Evolutionary conservation across 768 basidiomycete genomes (phyloP), one percentile per base, ranked within the genome.

Genomic region (Boletus insuetus): DNA sequence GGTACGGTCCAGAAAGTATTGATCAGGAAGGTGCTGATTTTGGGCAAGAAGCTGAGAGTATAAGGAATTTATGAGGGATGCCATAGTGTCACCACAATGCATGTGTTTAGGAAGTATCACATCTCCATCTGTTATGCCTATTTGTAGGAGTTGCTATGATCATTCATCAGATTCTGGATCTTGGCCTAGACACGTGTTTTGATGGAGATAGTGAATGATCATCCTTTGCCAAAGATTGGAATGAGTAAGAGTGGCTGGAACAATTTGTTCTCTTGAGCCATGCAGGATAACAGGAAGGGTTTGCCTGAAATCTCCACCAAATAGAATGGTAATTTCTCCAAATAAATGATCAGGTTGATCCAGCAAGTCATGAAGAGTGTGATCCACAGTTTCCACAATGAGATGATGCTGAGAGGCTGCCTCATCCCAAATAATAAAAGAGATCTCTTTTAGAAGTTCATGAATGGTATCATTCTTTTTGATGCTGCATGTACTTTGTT

Each of bases 101-200:
- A 49, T 49, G 5, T 49, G 26, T 0, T 26, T 11, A n/a, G 48
- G 38, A 29, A 48, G 46, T 0, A 3, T 10, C 0, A 50, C 4
- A 14, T 41, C 39, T 4, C 40, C 40, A 41, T 41, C 40, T 19
- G 49, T 50, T 2, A 41, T 19, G 3, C 26, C 38, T 26, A 49
- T 49, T 2, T 49, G 48, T 0, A 74, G 49, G 7, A 77, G 66
- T 69, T 74, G 76, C 10, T 60, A 32, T n/a, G 76, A 72, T 71
- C 73, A 78, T 2, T 59, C 54, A 46, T 61, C 37, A 37, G 59
- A 66, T 17, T 65, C 63, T 10, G 59, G 57, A 55, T 64, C 56
- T 17, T 64, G 53, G 0, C 69, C 69, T 12, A 82, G 67, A 6
- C 65, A 50, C 77, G 79, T 82, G 57, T 82, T 81, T 31, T 68